phyloP scores from a whole-genome alignment of 2,329 filamentous ascomycete species.

The Onygenales sp. region DNA sequence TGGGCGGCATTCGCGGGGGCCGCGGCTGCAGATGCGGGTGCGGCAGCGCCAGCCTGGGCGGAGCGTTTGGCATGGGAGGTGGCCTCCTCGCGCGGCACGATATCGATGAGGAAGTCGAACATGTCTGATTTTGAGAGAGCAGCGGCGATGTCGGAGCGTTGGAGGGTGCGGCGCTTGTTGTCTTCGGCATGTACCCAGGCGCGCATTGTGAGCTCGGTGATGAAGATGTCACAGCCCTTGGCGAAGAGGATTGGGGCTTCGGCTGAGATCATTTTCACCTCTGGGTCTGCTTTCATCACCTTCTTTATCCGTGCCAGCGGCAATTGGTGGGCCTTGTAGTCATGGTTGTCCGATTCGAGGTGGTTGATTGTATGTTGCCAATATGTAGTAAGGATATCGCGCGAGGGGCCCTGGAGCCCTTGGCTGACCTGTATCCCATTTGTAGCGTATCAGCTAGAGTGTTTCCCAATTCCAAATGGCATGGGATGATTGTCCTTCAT shows the following conservation, averaged over 20 bases:
- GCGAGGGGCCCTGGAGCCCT: slow-evolving; percentile 82
- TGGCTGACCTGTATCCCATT: slow-evolving; percentile 65
- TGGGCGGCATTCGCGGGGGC: slow-evolving; percentile 4
- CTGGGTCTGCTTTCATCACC: slow-evolving; percentile 98
- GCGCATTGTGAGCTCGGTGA: slow-evolving; percentile 96
- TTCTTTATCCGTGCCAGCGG: slow-evolving; percentile 99
- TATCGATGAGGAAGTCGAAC: slow-evolving; percentile 99
- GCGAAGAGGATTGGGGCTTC: slow-evolving; percentile 97
- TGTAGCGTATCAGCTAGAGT: background rate
- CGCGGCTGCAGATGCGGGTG: slow-evolving; percentile 4
- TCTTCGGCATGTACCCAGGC: slow-evolving; percentile 99
- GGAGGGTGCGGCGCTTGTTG: slow-evolving; percentile 91
- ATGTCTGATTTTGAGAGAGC: slow-evolving; percentile 96
- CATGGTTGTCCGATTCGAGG: slow-evolving; percentile 87
- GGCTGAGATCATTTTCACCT: slow-evolving; percentile 99
- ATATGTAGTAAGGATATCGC: slow-evolving; percentile 96
- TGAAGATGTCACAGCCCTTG: slow-evolving; percentile 98
- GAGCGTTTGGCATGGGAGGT: slow-evolving; percentile 73
- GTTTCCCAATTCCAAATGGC: no score
- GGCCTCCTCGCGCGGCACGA: slow-evolving; percentile 91
- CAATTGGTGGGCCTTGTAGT: slow-evolving; percentile 96
- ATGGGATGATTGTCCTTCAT: background rate
- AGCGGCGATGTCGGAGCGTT: slow-evolving; percentile 92
- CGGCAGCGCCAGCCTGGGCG: slow-evolving; percentile 20
- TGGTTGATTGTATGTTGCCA: slow-evolving; percentile 98